Evolutionary conservation across 2,329 filamentous ascomycete genomes (phyloP).

Genomic region (Aspergillus ruber): DNA sequence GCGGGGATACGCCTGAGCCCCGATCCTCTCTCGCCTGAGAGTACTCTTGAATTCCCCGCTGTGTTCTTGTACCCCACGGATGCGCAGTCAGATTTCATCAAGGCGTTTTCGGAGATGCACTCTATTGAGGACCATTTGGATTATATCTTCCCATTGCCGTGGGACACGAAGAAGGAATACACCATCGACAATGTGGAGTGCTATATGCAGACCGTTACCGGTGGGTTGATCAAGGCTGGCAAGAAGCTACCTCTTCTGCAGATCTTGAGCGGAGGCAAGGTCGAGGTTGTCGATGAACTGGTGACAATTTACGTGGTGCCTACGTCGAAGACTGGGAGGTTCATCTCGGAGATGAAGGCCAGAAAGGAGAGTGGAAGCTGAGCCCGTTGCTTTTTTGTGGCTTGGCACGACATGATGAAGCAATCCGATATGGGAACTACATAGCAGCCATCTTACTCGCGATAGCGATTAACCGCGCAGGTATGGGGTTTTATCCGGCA

Average conservation of each 20-base stretch:
- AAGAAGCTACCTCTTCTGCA: conserved; percentile 74
- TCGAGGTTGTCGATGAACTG: conserved; percentile 82
- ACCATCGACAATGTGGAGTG: conserved; percentile 64
- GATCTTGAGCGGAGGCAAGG: conserved; percentile 66
- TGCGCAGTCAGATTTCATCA: conserved; percentile 83
- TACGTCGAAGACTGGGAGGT: conserved; percentile 59
- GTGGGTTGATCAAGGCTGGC: conserved; percentile 81
- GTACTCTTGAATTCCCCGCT: conserved; percentile 67
- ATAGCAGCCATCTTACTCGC: no score
- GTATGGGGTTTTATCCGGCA: no score
- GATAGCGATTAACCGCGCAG: no score
- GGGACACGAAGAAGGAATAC: conserved; percentile 69
- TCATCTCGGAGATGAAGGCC: conserved; percentile 78
- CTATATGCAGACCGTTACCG: conserved; percentile 75
- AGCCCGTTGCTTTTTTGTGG: not conserved
- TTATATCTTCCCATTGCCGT: conserved; percentile 83
- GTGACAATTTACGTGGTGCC: conserved; percentile 80
- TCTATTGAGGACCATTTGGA: conserved; percentile 68
- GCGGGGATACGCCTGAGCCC: conserved; percentile 63
- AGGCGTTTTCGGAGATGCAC: conserved; percentile 73
- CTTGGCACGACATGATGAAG: not conserved
- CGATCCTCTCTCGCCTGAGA: conserved; percentile 66
- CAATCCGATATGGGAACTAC: no score
- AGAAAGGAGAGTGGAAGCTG: conserved; percentile 46
- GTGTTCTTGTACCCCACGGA: conserved; percentile 80